Percentiles rank a stretch among this genome's conserved stretches.
These are phyloP conservation scores for Coemansia sp. DNA, from an alignment of 192 early-diverging fungal species.

Conservation along the genomic window DNA sequence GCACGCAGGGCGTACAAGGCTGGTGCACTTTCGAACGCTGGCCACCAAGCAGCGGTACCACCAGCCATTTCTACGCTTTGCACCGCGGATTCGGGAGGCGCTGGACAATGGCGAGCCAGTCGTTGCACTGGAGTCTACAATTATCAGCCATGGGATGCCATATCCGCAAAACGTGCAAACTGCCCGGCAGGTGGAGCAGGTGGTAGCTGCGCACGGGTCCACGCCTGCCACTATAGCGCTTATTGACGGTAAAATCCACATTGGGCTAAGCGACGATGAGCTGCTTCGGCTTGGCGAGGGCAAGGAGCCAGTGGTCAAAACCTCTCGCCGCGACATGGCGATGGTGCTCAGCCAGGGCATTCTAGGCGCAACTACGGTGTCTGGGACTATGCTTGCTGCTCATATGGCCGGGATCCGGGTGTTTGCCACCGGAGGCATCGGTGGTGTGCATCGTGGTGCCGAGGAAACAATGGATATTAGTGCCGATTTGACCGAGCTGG, in stretches of 20 bases:
- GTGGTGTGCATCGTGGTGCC: slow-evolving; percentile 88
- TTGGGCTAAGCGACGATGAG: slow-evolving; percentile 68
- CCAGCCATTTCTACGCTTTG: slow-evolving; percentile 11
- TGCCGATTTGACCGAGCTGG: slow-evolving; percentile 90
- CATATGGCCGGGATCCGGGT: slow-evolving; percentile 80
- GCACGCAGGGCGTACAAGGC: not conserved
- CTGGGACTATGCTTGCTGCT: slow-evolving; percentile 87
- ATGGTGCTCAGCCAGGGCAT: slow-evolving; percentile 66
- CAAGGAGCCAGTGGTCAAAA: slow-evolving; percentile 62
- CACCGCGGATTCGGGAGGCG: slow-evolving; percentile 51
- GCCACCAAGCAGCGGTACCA: not conserved
- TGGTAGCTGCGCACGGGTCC: slow-evolving; percentile 69
- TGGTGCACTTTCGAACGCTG: not conserved
- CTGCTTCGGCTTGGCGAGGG: slow-evolving; percentile 63
- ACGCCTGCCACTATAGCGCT: slow-evolving; percentile 90
- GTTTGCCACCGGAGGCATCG: slow-evolving; percentile 97
- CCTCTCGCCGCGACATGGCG: slow-evolving; percentile 82
- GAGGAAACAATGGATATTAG: slow-evolving; percentile 80
- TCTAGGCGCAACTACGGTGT: slow-evolving; percentile 89
- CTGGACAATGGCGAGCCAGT: slow-evolving; percentile 65
- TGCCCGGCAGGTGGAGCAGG: slow-evolving; percentile 74
- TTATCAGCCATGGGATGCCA: slow-evolving; percentile 96
- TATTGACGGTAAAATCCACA: slow-evolving; percentile 76
- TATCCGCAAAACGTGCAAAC: slow-evolving; percentile 89
- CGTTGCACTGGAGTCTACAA: slow-evolving; percentile 92